Conservation (phyloP, 805 yeast genomes). For the Kodamaea neixiangensis region DNA sequence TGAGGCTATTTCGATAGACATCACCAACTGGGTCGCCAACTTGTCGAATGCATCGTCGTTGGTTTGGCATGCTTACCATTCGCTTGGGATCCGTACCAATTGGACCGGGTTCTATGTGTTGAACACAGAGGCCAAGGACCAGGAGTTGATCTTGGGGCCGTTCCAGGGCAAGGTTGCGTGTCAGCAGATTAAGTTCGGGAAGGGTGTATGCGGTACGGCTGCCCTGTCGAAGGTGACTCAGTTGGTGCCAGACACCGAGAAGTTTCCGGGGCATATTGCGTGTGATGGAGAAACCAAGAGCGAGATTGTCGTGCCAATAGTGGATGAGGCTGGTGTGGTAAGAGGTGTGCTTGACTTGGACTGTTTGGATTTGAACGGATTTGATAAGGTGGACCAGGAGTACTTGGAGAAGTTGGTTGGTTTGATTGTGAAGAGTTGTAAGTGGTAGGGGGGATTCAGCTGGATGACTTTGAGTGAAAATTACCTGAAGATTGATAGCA, state of each 20-base stretch:
- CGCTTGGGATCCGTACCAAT: conserved; percentile 60
- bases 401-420: conserved; percentile 61
- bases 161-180: conserved; percentile 98
- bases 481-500: too few relatives aligned
- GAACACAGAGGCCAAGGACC: conserved; percentile 31
- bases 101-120: conserved; percentile 92
- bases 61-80: conserved; percentile 83
- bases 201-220: conserved; percentile 92
- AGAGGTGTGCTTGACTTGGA: conserved; percentile 88
- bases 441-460: too few relatives aligned
- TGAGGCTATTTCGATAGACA: conserved; percentile 61
- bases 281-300: conserved; percentile 95
- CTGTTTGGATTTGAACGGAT: conserved; percentile 64
- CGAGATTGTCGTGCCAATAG: conserved; percentile 84
- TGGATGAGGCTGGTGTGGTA: conserved; percentile 37
- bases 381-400: conserved; percentile 60
- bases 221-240: conserved; percentile 63
- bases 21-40: conserved; percentile 85
- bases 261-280: conserved; percentile 91
- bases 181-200: conserved; percentile 73
- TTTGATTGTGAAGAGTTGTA: conserved; percentile 37
- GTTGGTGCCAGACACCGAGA: conserved; percentile 72
- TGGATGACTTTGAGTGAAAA: too few relatives aligned
- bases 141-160: conserved; percentile 77
- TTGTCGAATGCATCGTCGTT: conserved; percentile 83